Evolutionary conservation across 1,284 basidiomycete species (phyloP), one percentile per base, ranked within the genome.

Genomic region (Puccinia hordei): DNA sequence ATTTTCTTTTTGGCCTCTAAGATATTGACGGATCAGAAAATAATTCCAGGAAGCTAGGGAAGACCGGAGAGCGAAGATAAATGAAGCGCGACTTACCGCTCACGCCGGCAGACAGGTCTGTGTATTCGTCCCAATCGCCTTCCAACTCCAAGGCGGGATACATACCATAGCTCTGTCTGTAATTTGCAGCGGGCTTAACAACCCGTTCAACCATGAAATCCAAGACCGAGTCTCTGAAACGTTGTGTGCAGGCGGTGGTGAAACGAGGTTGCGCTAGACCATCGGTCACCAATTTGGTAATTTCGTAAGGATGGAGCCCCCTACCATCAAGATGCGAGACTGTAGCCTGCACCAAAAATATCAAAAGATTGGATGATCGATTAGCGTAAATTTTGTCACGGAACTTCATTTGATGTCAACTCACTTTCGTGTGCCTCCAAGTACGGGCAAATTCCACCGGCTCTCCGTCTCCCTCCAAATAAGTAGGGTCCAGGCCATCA

Each of bases 401-500:
- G 41, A 24, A 33, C 15, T 22, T 49, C 10, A 27, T 46, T 55
- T 65, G 53, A 15, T 53, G 30, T 73, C n/a, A 41, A n/a, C 49
- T 85, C 84, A 95, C 95, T 84, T 90, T 88, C 71, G 95, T 92
- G 87, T 98, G 95, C 66, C 88, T 90, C 92, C 96, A 95, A 41
- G 93, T 91, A 77, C 97, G 89, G 59, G 90, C 89, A 82, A 94
- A 92, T 83, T 96, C 94, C 81, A 99, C 90, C 0, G 97, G 97
- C 82, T 92, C 92, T 0, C 79, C 79, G 83, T 98, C 94, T 72
- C 94, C 95, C 86, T 98, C 96, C 46, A 96, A 88, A 85, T 94
- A 96, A 53, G 95, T 95, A 0, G 97, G 97, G 86, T 99, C 97
- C 59, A 99, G 88, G 73, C 94, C 96, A 85, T 99, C 97, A 84